Evolutionary conservation across 108 stramenopile species (phyloP), one percentile per base, ranked within the genome.

Genomic region (Conticribra guillardii): DNA sequence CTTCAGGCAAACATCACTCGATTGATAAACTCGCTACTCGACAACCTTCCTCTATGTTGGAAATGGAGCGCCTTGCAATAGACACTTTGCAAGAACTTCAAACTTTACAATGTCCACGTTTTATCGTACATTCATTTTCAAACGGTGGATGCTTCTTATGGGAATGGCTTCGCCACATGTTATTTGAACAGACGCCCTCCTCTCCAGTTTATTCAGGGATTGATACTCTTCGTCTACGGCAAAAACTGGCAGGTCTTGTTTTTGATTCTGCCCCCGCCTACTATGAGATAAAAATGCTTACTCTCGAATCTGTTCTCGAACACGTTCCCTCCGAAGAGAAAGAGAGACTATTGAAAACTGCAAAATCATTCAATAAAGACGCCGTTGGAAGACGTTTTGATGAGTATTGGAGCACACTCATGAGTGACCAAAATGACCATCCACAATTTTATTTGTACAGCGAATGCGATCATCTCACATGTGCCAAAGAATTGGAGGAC

Each of bases 71-170:
- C 15, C 44, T 89, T 7, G 86, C 88, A 48, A 77, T 81, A 52
- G 57, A 81, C 22, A 53, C 80, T 28, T 63, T 91, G 23, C 62
- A 46, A 41, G 63, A 85, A 15, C 49, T 89, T 4, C 62, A 89
- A 64, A 46, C 44, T 47, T 60, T 62, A 24, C 65, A 79, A 64
- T 63, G 72, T 55, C 41, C 70, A 5, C 30, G 52, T 27, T 73
- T 76, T 37, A 29, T 95, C 3, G 74, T 91, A 56, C 91, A 95
- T 60, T 58, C 64, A 26, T 91, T 95, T 65, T 95, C 94, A 18
- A 95, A 95, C 73, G 89, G 87, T 0, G 91, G 94, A 18, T 88
- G 89, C 79, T 95, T 95, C 60, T 62, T 95, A 2, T 95, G 89
- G 89, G 94, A 95, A 78, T 72, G 78, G 48, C 45, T 95, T 17